Evolutionary conservation across 1,284 basidiomycete species (phyloP).

Genomic region (Naganishia sp.): DNA sequence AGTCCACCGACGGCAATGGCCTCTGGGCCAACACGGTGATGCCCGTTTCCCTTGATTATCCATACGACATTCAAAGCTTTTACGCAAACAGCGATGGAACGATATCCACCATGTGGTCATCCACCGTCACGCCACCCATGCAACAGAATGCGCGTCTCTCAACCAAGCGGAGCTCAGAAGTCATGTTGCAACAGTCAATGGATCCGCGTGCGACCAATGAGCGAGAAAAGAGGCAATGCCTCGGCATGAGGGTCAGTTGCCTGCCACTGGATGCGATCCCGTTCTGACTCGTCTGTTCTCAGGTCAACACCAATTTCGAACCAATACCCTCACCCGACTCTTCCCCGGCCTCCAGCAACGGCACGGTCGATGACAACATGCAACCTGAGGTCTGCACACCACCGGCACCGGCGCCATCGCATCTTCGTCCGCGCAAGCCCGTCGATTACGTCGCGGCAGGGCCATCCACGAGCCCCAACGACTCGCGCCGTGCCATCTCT

Average conservation of each 20-base stretch:
- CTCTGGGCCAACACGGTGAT: neutral
- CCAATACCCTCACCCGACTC: neutral
- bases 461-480: neutral
- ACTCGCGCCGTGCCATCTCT: constrained; percentile 16
- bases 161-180: neutral
- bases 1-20: neutral
- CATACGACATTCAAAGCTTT: constrained; percentile 14
- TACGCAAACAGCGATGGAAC: constrained; percentile 21
- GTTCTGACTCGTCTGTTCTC: neutral
- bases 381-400: neutral
- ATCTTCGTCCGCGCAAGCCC: constrained; percentile 9
- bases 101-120: neutral
- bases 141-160: neutral
- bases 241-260: neutral
- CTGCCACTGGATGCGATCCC: too few species aligned
- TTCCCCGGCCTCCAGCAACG: neutral
- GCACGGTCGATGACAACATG: neutral
- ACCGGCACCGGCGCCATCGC: neutral
- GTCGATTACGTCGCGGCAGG: constrained; percentile 4
- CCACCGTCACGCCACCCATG: neutral
- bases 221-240: constrained; percentile 15
- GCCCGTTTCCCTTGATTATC: constrained; percentile 13
- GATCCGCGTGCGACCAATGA: too few species aligned
- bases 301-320: constrained; percentile 4
- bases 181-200: neutral